phyloP scores from a whole-genome alignment of 305 asterid species.

The Fraxinus nigra region DNA sequence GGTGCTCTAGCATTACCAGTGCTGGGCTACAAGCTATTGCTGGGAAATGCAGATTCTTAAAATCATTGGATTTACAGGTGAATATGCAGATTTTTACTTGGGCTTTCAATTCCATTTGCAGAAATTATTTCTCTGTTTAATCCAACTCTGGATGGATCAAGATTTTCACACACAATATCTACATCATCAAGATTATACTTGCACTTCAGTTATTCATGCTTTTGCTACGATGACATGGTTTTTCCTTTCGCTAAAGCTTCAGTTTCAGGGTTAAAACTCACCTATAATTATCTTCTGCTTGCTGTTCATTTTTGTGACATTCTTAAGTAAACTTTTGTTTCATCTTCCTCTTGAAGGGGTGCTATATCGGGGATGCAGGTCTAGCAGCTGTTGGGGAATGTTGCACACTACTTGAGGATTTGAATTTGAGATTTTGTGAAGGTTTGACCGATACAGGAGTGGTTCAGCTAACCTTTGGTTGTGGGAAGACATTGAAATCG shows the following conservation, averaged over 20 bases:
- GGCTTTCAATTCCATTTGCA: neutral
- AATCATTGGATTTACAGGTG: constrained; percentile 86
- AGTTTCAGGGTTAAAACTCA: neutral
- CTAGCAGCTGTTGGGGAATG: constrained; percentile 75
- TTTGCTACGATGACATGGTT: neutral
- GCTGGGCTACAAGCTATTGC: constrained; percentile 67
- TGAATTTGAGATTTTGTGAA: constrained; percentile 87
- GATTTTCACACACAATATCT: neutral
- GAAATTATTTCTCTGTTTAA: constrained; percentile 3
- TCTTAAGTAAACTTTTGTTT: constrained; percentile 15
- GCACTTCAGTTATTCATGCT: neutral
- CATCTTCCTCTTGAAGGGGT: constrained; percentile 52
- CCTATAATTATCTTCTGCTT: constrained; percentile 11
- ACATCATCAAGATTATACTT: neutral
- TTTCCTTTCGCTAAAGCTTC: neutral
- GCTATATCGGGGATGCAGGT: constrained; percentile 89
- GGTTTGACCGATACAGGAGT: constrained; percentile 74
- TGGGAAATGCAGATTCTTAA: constrained; percentile 57
- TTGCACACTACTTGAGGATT: constrained; percentile 68
- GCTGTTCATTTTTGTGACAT: neutral
- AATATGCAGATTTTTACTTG: constrained; percentile 18
- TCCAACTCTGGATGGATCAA: constrained; percentile 19
- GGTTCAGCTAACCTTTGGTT: constrained; percentile 56
- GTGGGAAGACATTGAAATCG: constrained; percentile 67
- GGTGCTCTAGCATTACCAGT: constrained; percentile 82